Conservation (phyloP, 441 rosid species). For the Erodium moschatum region DNA sequence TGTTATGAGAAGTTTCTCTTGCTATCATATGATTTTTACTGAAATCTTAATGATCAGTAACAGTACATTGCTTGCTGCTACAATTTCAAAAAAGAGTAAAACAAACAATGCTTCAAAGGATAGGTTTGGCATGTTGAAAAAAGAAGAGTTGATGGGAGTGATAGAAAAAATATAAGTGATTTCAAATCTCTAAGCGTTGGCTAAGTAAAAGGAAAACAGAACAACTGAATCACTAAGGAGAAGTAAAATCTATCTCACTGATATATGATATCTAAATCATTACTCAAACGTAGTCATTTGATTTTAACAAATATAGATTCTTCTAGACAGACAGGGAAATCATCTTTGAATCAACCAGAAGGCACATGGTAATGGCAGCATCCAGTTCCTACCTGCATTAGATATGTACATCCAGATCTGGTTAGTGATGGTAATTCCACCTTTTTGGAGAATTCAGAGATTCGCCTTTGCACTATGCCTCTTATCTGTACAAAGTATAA, state of each 20-base stretch:
- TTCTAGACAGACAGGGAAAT: too few species aligned
- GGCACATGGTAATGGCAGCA: too few species aligned
- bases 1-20: neutral
- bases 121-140: neutral
- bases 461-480: conserved; percentile 85
- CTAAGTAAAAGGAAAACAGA: neutral
- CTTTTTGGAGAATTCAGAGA: conserved; percentile 81
- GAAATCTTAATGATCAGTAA: neutral
- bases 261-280: too few species aligned
- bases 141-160: neutral
- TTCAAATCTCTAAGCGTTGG: neutral
- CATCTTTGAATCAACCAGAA: too few species aligned
- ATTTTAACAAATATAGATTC: too few species aligned
- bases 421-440: conserved; percentile 90
- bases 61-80: neutral
- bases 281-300: too few species aligned
- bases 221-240: neutral
- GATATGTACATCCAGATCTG: conserved; percentile 93
- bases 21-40: neutral
- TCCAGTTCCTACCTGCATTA: conserved; percentile 55
- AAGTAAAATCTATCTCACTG: neutral
- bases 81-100: neutral
- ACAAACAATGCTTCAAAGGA: neutral
- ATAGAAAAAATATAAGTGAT: neutral
- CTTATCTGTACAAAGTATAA: conserved; percentile 46